Base-by-base conservation (phyloP, 257 asterid species). In the Nicotiana otophora region DNA sequence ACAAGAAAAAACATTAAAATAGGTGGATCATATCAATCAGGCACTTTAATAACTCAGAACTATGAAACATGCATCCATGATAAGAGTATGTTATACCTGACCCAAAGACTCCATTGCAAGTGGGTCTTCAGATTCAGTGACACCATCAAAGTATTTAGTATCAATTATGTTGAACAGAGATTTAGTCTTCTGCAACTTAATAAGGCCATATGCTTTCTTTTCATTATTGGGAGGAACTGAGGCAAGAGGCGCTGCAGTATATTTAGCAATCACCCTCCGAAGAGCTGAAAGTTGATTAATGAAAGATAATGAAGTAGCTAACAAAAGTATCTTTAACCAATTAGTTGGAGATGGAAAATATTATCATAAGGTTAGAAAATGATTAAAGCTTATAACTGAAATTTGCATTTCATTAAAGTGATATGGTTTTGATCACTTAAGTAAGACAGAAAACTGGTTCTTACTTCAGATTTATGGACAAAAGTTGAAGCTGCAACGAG, bases 21-120 rank as follows among this genome's bases (percentile, higher is more conserved):
- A 58, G 84, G 82, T 31, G 64, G 82, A 85, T 76, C 42, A 84
- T 67, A 20, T 82, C 51, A 26, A 67, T 81, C 81, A 81, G 19
- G 62, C 81, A 34, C 78, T 74, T 28, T 66, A 70, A 42, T 58
- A 79, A 85, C 33, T 65, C 83, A 87, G 85, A 83, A 85, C 54
- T 63, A 78, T 10, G 10, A 34, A 64, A 51, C 36, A 77, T 42
- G 77, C 75, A 17, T 7, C 12, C 15, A 6, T 54, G 58, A 75
- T 67, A 31, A 58, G 64, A 48, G 78, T 53, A 81, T 67, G 17
- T 30, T 60, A 30, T 91, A 93, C 99, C 96, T 93, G 98, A 77
- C 98, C 98, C 28, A 93, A 78, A 75, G 95, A 90, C 89, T 94
- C 99, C 98, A 96, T 96, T 20, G 97, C 85, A 34, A 86, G 72